Evolutionary conservation across 2,329 filamentous ascomycete species (phyloP).

Genomic region (Aspergillus arachidicola): DNA sequence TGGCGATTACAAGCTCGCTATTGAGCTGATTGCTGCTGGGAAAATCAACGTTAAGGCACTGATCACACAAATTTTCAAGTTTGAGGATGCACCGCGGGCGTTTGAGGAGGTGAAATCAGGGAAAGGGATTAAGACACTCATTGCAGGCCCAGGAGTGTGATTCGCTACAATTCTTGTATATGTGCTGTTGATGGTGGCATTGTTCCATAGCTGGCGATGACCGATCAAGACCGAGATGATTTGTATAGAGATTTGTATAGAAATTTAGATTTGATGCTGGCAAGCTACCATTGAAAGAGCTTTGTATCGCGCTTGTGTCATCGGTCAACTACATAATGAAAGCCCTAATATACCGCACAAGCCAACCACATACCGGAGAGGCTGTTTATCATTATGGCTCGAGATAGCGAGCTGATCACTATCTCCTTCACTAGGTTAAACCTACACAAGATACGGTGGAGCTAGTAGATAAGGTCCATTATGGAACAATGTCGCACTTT

Average conservation of each 20-base stretch:
- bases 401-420: not conserved
- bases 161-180: not conserved
- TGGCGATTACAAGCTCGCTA: conserved; percentile 76
- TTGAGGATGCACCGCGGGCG: conserved; percentile 34
- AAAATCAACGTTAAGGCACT: conserved; percentile 63
- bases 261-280: not conserved
- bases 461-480: not conserved
- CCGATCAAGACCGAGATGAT: not conserved
- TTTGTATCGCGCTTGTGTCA: not conserved
- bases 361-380: no score
- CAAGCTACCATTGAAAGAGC: not conserved
- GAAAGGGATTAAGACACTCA: conserved; percentile 20
- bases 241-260: no score
- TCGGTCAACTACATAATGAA: not conserved
- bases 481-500: not conserved
- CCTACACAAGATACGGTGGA: not conserved
- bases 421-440: not conserved
- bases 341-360: not conserved
- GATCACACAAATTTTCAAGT: conserved; percentile 32
- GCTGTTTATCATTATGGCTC: no score
- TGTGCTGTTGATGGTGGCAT: not conserved
- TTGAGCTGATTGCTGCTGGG: conserved; percentile 70
- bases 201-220: not conserved
- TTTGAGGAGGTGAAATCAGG: conserved; percentile 29
- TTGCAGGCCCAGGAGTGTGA: not conserved